phyloP scores from a whole-genome alignment of 1,284 basidiomycete genomes.

The Cutaneotrichosporon sp. region DNA sequence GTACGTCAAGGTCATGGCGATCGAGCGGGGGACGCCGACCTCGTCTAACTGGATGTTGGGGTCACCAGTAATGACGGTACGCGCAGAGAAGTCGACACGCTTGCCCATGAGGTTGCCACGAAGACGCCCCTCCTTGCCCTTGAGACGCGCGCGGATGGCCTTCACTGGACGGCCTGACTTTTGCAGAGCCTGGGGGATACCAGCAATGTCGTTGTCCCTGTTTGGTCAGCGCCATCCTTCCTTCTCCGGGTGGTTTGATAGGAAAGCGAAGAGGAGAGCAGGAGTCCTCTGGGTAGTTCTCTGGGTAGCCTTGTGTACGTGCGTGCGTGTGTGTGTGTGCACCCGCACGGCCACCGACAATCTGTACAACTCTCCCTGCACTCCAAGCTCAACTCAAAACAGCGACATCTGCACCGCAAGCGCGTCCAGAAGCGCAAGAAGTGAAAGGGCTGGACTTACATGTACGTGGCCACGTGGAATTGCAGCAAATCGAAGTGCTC shows the following conservation, averaged over 20 bases:
- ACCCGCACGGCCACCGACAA: no score
- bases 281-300: no score
- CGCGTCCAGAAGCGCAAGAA: no score
- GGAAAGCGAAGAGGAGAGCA: no score
- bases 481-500: slow-evolving; percentile 97
- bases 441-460: no score
- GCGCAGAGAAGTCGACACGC: slow-evolving; percentile 98
- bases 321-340: no score
- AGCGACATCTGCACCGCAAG: no score
- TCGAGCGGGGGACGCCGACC: slow-evolving; percentile 95
- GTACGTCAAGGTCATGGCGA: slow-evolving; percentile 97
- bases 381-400: no score
- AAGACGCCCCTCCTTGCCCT: slow-evolving; percentile 98
- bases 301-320: no score
- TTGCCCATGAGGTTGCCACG: slow-evolving; percentile 99
- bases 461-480: slow-evolving; percentile 99
- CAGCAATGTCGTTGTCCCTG: slow-evolving; percentile 99
- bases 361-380: no score
- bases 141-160: slow-evolving; percentile 95
- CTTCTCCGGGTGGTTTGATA: no score
- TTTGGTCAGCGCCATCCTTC: no score
- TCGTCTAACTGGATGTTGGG: slow-evolving; percentile 96
- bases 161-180: slow-evolving; percentile 98
- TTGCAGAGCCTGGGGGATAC: slow-evolving; percentile 95
- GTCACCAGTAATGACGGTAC: slow-evolving; percentile 99